Evolutionary conservation across 2,329 filamentous ascomycete species (phyloP).

Genomic region (Aspergillus fumigatiaffinis): DNA sequence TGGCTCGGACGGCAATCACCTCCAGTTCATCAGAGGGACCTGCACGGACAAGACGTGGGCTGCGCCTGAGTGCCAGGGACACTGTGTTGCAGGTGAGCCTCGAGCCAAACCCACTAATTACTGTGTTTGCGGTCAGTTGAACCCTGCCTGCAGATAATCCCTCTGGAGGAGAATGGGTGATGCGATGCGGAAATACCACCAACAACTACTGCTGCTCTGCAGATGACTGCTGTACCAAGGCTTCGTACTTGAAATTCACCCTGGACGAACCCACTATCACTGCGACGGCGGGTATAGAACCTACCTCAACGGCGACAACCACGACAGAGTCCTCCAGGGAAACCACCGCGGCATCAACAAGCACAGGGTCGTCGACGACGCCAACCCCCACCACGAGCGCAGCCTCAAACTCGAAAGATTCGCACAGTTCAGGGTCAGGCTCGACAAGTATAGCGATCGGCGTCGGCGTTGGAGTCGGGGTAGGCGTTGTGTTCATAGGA

Average conservation of each 20-base stretch:
- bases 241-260: not conserved
- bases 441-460: not conserved
- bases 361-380: not conserved
- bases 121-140: not conserved
- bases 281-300: constrained; percentile 1
- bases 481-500: not conserved
- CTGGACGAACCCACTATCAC: constrained; percentile 1
- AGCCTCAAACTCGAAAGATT: not conserved
- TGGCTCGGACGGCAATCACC: not conserved
- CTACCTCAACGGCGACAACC: not conserved
- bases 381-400: not conserved
- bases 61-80: not conserved
- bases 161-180: constrained; percentile 1
- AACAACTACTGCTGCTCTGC: constrained; percentile 3
- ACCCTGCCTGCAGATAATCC: not conserved
- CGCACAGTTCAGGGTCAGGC: not conserved
- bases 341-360: not conserved
- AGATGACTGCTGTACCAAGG: constrained; percentile 3
- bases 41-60: constrained; percentile 5
- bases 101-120: not conserved
- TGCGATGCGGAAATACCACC: not conserved
- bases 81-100: constrained; percentile 5
- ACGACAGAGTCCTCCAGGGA: not conserved
- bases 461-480: not conserved
- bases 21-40: constrained; percentile 4